Evolutionary conservation across 1,139 yeast species (phyloP).

Genomic region (Saccharomycopsis hybrid): DNA sequence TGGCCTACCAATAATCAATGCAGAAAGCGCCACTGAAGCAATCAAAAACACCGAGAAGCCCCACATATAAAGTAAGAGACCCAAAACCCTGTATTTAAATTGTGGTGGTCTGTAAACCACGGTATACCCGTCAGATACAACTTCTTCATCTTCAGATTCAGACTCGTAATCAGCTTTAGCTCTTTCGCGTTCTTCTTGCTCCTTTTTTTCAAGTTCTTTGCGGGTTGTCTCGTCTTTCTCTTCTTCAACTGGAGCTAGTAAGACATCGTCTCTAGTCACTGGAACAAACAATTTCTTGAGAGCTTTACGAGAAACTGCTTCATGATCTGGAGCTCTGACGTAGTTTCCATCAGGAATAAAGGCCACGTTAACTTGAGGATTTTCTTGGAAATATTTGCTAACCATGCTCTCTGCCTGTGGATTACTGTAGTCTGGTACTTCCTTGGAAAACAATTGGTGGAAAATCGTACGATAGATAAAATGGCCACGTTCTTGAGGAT

Average conservation of each 20-base stretch:
- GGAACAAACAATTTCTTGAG: conserved; percentile 66
- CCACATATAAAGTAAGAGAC: conserved; percentile 61
- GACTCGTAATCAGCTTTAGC: conserved; percentile 34
- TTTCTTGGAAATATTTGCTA: conserved; percentile 34
- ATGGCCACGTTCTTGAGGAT: conserved; percentile 70
- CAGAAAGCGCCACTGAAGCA: background rate
- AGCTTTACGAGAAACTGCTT: conserved; percentile 60
- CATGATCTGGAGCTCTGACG: conserved; percentile 82
- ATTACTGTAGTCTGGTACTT: conserved; percentile 49
- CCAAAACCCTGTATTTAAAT: conserved; percentile 54
- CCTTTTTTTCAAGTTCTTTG: conserved; percentile 1
- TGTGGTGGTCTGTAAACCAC: conserved; percentile 85
- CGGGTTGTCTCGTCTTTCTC: conserved; percentile 22
- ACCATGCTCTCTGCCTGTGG: conserved; percentile 54
- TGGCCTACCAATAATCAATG: conserved; percentile 9
- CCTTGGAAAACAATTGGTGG: conserved; percentile 32
- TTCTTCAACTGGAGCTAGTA: conserved; percentile 40
- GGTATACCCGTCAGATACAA: conserved; percentile 52
- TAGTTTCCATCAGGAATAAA: conserved; percentile 75
- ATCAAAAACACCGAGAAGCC: conserved; percentile 45
- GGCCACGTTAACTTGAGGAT: conserved; percentile 38
- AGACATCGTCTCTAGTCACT: conserved; percentile 73
- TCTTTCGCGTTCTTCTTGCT: background rate
- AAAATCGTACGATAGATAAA: conserved; percentile 49
- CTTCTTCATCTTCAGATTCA: conserved; percentile 45